These are phyloP conservation scores for Barnettozyma pratensis DNA, from an alignment of 805 yeast species.

Conservation along the genomic window DNA sequence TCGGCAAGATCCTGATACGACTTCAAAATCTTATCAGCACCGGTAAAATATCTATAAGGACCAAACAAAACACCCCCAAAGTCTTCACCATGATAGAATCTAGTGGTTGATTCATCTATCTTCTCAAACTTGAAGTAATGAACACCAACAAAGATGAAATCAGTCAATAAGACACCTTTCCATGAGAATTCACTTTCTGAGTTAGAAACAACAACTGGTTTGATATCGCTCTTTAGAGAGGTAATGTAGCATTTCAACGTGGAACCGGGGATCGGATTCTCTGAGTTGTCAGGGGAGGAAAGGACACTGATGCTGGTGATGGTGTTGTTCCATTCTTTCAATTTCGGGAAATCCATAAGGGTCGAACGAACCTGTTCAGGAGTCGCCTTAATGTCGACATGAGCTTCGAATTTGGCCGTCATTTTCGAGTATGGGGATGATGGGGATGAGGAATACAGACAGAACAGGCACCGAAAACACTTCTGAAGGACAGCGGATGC, in stretches of 20 bases:
- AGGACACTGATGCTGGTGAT: not conserved
- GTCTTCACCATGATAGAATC: constrained; percentile 4
- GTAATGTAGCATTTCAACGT: not conserved
- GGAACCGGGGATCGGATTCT: not conserved
- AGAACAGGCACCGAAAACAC: too few species aligned
- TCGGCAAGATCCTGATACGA: constrained; percentile 1
- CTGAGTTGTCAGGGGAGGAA: not conserved
- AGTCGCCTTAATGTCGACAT: constrained; percentile 2
- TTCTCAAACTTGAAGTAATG: constrained; percentile 7
- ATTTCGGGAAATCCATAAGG: constrained; percentile 1
- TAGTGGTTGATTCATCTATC: not conserved
- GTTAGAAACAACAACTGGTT: not conserved
- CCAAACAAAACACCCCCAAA: constrained; percentile 2
- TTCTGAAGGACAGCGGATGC: too few species aligned
- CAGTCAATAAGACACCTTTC: not conserved
- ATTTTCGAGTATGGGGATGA: not conserved
- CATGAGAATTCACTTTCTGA: constrained; percentile 4
- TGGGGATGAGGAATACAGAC: too few species aligned
- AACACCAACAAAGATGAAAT: constrained; percentile 1
- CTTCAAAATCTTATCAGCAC: not conserved
- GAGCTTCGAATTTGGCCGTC: not conserved
- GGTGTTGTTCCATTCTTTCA: constrained; percentile 1
- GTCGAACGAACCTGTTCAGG: constrained; percentile 5
- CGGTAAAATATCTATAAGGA: not conserved
- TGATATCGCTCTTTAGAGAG: not conserved